phyloP scores from a whole-genome alignment of 192 early-diverging fungal genomes.

The Radiomyces spectabilis region DNA sequence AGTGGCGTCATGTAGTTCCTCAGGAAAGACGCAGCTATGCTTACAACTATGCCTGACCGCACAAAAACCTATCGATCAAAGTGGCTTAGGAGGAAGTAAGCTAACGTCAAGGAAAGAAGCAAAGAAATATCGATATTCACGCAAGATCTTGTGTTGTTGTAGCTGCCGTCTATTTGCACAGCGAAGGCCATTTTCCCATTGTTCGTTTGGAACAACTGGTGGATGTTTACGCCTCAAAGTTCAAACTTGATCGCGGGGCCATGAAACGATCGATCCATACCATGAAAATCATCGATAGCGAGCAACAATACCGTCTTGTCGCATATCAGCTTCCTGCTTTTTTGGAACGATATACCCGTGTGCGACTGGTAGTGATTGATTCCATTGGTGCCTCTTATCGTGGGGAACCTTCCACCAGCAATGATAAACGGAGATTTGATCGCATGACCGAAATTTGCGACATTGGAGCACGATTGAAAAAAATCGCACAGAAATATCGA shows the following conservation, averaged over 20 bases:
- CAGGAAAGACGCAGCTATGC: constrained; percentile 84
- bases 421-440: constrained; percentile 13
- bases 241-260: constrained; percentile 3
- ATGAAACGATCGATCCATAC: constrained; percentile 46
- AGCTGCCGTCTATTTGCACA: constrained; percentile 58
- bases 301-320: constrained; percentile 65
- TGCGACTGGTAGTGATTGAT: constrained; percentile 79
- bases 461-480: constrained; percentile 54
- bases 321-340: constrained; percentile 68
- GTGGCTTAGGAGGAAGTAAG: constrained; percentile 55
- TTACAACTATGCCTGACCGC: constrained; percentile 71
- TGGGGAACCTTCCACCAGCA: constrained; percentile 28
- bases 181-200: constrained; percentile 65
- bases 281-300: constrained; percentile 57
- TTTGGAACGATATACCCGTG: constrained; percentile 27
- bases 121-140: neutral
- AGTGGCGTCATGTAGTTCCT: constrained; percentile 53
- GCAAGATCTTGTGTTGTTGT: constrained; percentile 1
- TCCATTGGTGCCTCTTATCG: constrained; percentile 77
- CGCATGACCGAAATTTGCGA: constrained; percentile 47
- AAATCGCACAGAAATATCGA: constrained; percentile 51
- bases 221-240: constrained; percentile 4
- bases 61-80: constrained; percentile 48
- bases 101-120: neutral
- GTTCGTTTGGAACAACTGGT: constrained; percentile 48